Base-by-base conservation (phyloP, 139 green algal species). In the Zygnema circumcarinatum region DNA sequence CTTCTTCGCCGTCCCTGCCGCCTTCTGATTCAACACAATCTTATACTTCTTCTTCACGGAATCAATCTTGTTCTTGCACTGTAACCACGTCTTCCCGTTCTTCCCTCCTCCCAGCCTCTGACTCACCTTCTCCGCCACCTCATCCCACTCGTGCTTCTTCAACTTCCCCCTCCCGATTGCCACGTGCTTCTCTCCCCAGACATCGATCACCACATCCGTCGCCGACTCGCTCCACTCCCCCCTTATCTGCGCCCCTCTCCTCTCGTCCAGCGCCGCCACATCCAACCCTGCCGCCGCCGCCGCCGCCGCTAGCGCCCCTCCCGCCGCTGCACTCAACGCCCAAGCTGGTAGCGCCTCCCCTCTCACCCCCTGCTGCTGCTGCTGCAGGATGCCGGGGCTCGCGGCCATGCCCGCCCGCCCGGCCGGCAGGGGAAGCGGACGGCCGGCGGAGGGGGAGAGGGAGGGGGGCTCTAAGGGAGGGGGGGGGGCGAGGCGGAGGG, bases 11-110 rank as follows among this genome's bases (percentile, higher is more conserved):
- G 29, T 40, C 38, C 79, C 79, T n/a, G 29, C 29, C 25, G 38
- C 39, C 11, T 11, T 32, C n/a, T 85, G 79, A n/a, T 53, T 75
- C 40, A 67, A 41, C 42, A 85, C 79, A 53, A 53, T 40, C 79
- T 85, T 85, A 39, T 85, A 85, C 40, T 85, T 85, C 47, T 85
- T 85, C 35, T 85, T 85, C n/a, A 85, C 73, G 7, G 41, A 76
- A 39, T 85, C 79, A n/a, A 85, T 85, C 42, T 85, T 85, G 31
- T 85, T 85, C n/a, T 85, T 85, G 29, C 79, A 85, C 47, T 85
- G 79, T 36, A 85, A 39, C 79, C 79, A 85, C 32, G 79, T 85
- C 79, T 85, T 85, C 25, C 38, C 31, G 1, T 74, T 73, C 11
- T 29, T 35, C 22, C 47, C 21, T 82, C n/a, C 74, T 0, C 79